Conservation (phyloP, 176 grass and related monocot genomes). For the Phyllostachys edulis region DNA sequence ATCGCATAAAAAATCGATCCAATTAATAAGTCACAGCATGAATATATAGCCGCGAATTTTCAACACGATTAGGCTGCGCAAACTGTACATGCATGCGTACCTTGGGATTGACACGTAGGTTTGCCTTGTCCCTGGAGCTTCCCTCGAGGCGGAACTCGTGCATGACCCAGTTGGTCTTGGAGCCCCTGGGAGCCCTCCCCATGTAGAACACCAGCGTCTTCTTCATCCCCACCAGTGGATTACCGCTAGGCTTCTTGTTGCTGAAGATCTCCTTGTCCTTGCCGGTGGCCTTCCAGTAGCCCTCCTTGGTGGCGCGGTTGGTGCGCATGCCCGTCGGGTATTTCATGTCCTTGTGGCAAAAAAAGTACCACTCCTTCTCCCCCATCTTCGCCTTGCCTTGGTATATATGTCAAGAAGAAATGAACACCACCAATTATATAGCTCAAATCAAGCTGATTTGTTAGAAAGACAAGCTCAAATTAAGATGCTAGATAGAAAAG, state of each 20-base stretch:
- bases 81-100: neutral
- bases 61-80: neutral
- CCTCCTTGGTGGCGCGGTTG: slow-evolving; percentile 68
- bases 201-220: slow-evolving; percentile 86
- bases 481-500: neutral
- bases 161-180: slow-evolving; percentile 83
- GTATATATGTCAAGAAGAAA: neutral
- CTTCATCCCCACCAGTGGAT: slow-evolving; percentile 62
- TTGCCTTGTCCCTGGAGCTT: neutral
- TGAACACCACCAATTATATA: neutral
- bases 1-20: neutral
- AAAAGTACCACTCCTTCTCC: slow-evolving; percentile 78
- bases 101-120: slow-evolving; percentile 29
- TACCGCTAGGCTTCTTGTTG: neutral
- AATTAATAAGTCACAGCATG: too few species aligned
- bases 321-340: slow-evolving; percentile 61
- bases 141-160: slow-evolving; percentile 75
- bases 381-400: slow-evolving; percentile 75
- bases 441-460: neutral
- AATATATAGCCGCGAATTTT: neutral
- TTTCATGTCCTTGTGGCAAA: slow-evolving; percentile 61
- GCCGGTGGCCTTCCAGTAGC: slow-evolving; percentile 86
- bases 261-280: slow-evolving; percentile 71
- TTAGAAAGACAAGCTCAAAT: neutral
- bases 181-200: slow-evolving; percentile 62